phyloP scores from a whole-genome alignment of 768 basidiomycete species.

The Rhodotorula diobovata region DNA sequence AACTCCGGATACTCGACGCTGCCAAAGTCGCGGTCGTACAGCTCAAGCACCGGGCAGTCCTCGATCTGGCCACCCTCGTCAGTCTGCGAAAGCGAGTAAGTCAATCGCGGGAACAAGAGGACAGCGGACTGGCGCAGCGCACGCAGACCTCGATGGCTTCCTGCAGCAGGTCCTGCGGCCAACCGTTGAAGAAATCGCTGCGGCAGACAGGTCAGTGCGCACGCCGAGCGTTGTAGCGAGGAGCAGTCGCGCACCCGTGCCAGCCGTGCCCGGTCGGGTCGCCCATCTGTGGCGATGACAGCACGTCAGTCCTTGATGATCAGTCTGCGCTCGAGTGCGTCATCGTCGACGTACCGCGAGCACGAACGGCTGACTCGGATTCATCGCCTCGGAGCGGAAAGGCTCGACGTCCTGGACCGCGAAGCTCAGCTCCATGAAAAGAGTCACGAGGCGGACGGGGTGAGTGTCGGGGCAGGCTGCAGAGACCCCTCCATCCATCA shows the following conservation, averaged over 20 bases:
- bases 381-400: slow-evolving; percentile 47
- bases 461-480: slow-evolving; percentile 21
- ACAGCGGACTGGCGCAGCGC: not conserved
- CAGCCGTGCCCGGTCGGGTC: slow-evolving; percentile 64
- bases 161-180: slow-evolving; percentile 56
- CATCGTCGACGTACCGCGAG: slow-evolving; percentile 46
- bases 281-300: slow-evolving; percentile 47
- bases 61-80: slow-evolving; percentile 2
- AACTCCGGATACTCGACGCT: not conserved
- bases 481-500: no score
- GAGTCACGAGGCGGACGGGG: slow-evolving; percentile 27
- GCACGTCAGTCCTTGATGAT: no score
- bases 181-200: slow-evolving; percentile 59
- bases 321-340: no score
- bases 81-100: not conserved
- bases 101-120: not conserved
- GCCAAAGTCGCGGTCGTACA: not conserved
- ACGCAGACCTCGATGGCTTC: slow-evolving; percentile 53
- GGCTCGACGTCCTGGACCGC: slow-evolving; percentile 48
- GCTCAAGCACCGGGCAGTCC: slow-evolving; percentile 15
- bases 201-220: not conserved
- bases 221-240: slow-evolving; percentile 46
- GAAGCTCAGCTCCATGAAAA: slow-evolving; percentile 51
- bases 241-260: slow-evolving; percentile 36
- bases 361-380: slow-evolving; percentile 57